Evolutionary conservation across 176 grass and related monocot species (phyloP).

Genomic region (Bromus sterilis): DNA sequence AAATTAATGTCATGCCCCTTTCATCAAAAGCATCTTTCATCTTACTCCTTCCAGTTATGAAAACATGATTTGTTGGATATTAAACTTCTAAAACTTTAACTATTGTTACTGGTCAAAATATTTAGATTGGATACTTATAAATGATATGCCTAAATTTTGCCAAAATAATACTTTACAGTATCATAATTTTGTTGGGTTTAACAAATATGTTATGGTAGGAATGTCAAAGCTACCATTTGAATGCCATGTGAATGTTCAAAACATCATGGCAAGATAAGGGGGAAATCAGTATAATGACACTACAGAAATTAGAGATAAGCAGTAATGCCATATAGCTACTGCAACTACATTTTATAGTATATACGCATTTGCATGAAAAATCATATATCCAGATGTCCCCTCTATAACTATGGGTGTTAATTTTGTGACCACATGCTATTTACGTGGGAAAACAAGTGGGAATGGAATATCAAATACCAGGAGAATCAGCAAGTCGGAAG

Average conservation of each 20-base stretch:
- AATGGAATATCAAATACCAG: conserved; percentile 4
- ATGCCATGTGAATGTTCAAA: not conserved
- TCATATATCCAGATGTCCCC: not conserved
- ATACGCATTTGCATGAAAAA: not conserved
- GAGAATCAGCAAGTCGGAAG: conserved; percentile 16
- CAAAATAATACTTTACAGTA: too few species aligned
- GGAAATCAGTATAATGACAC: too few species aligned
- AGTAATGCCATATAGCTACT: not conserved
- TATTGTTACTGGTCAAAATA: not conserved
- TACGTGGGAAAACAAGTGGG: not conserved
- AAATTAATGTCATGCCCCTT: not conserved
- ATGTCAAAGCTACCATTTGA: not conserved
- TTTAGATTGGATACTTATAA: not conserved
- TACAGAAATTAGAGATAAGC: too few species aligned
- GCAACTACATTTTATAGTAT: not conserved
- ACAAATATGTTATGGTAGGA: too few species aligned
- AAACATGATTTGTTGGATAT: not conserved
- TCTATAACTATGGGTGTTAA: not conserved
- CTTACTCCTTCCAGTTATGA: not conserved
- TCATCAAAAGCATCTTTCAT: not conserved
- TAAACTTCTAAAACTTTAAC: too few species aligned
- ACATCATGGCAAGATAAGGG: too few species aligned
- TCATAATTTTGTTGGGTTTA: not conserved
- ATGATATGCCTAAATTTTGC: not conserved
- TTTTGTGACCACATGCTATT: not conserved